Base-by-base conservation (phyloP, 495 filamentous ascomycete genomes). In the Sordaria brevicollis region DNA sequence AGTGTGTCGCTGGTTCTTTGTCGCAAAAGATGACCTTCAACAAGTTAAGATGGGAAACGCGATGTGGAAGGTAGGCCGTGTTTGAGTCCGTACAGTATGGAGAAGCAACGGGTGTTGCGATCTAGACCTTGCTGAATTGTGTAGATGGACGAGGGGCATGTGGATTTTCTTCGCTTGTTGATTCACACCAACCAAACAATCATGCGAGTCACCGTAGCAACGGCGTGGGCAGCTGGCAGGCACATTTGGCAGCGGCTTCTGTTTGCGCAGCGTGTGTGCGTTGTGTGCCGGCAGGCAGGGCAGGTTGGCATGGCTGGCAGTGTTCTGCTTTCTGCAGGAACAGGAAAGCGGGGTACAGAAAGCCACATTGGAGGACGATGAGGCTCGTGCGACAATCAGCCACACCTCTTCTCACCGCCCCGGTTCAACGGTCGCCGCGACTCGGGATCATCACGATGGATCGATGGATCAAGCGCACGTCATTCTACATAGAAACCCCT, bases 181-280 rank as follows among this genome's bases (percentile, higher is more conserved):
- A 62, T 62, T 62, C 49, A 35, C 34, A 19, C 41, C 37, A 38
- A 65, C 71, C 35, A 69, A 77, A 77, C 67, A 72, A 74, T 69
- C 69, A 19, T 65, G 25, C 67, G 9, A 4, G 70, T 77, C 71
- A 49, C 72, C 69, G 74, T 71, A 72, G 72, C 74, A 76, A 77
- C 75, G 25, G 49, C 49, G 7, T 0, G 10, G 21, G 29, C 74
- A 70, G 19, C 71, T 76, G 75, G 5, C 65, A 37, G 13, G 31
- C 19, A 6, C 31, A 13, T 15, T 25, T 29, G 43, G 49, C 49
- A 62, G 49, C 13, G 13, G 25, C 25, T 57, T 57, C 49, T 6
- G 25, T 57, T 13, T 57, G 49, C 21, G 19, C 13, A 62, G 5
- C 29, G 49, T 31, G 49, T 57, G 49, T 10, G 19, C 13, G 33